phyloP scores from a whole-genome alignment of 2,329 filamentous ascomycete genomes.

The Tympanopsis confertula region DNA sequence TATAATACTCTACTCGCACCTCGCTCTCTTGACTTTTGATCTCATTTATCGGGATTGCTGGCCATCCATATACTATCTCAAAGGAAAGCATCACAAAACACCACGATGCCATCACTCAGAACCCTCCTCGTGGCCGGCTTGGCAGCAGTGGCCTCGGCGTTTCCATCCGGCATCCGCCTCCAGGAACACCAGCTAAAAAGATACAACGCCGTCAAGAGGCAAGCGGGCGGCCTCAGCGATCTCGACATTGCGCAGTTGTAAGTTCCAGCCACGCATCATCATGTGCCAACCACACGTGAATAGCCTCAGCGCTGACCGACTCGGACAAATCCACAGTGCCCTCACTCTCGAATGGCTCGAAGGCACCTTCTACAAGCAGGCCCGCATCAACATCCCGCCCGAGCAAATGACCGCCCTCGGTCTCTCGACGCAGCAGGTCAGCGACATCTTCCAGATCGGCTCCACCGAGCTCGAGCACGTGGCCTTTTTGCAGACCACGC shows the following conservation, averaged over 20 bases:
- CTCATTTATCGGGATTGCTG: conserved; percentile 7
- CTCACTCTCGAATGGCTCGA: conserved; percentile 68
- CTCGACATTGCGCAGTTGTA: conserved; percentile 48
- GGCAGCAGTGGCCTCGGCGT: conserved; percentile 30
- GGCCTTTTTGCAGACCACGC: conserved; percentile 41
- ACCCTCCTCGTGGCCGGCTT: conserved; percentile 28
- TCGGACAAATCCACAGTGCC: conserved; percentile 31
- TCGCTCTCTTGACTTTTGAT: conserved; percentile 16
- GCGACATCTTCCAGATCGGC: conserved; percentile 50
- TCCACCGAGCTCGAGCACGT: conserved; percentile 54
- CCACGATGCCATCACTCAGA: conserved; percentile 32
- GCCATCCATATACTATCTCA: conserved; percentile 5
- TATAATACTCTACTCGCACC: conserved; percentile 7
- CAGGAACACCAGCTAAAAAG: conserved; percentile 30
- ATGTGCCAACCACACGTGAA: neutral
- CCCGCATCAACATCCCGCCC: conserved; percentile 54
- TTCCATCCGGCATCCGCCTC: conserved; percentile 31
- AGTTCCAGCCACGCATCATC: conserved; percentile 11
- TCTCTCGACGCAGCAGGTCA: conserved; percentile 38
- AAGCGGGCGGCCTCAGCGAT: conserved; percentile 35
- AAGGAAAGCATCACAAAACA: conserved; percentile 10
- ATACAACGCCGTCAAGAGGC: conserved; percentile 34
- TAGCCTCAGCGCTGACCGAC: conserved; percentile 5
- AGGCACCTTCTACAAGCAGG: conserved; percentile 59
- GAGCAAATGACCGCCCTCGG: conserved; percentile 54